phyloP scores from a whole-genome alignment of 306 rosid genomes.

The Fragaria ananassa region DNA sequence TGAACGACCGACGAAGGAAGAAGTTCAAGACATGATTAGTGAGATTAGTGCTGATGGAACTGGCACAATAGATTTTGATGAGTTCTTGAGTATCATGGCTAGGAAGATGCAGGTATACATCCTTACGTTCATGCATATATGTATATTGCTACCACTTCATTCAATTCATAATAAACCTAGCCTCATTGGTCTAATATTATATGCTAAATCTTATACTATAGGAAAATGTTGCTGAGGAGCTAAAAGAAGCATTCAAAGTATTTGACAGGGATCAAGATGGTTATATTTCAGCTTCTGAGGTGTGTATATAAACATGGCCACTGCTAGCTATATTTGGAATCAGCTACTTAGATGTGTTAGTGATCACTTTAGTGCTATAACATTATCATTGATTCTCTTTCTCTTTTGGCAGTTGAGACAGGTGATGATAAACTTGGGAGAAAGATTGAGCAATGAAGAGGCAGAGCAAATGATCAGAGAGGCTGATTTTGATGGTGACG shows the following conservation, averaged over 20 bases:
- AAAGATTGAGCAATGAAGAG: slow-evolving; percentile 63
- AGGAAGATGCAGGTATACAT: slow-evolving; percentile 43
- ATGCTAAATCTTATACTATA: not conserved
- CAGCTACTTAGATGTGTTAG: too few relatives aligned
- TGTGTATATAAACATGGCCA: slow-evolving; percentile 14
- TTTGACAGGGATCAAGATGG: slow-evolving; percentile 84
- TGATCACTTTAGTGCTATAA: not conserved
- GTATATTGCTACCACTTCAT: not conserved
- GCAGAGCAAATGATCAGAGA: slow-evolving; percentile 72
- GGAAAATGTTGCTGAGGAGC: slow-evolving; percentile 60
- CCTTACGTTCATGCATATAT: too few relatives aligned
- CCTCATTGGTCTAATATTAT: not conserved
- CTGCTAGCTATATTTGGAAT: not conserved
- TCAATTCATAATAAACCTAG: not conserved
- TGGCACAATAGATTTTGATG: slow-evolving; percentile 44
- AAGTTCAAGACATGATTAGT: slow-evolving; percentile 42
- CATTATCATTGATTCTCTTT: not conserved
- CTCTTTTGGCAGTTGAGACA: slow-evolving; percentile 42
- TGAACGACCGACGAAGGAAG: slow-evolving; percentile 44
- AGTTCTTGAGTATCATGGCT: slow-evolving; percentile 52
- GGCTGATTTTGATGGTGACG: slow-evolving; percentile 82
- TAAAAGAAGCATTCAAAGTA: slow-evolving; percentile 79
- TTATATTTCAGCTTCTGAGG: slow-evolving; percentile 73
- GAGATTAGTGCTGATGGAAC: slow-evolving; percentile 37
- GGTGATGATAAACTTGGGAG: slow-evolving; percentile 71